Base-by-base conservation (phyloP, 768 basidiomycete genomes). In the Favolaschia claudopus region DNA sequence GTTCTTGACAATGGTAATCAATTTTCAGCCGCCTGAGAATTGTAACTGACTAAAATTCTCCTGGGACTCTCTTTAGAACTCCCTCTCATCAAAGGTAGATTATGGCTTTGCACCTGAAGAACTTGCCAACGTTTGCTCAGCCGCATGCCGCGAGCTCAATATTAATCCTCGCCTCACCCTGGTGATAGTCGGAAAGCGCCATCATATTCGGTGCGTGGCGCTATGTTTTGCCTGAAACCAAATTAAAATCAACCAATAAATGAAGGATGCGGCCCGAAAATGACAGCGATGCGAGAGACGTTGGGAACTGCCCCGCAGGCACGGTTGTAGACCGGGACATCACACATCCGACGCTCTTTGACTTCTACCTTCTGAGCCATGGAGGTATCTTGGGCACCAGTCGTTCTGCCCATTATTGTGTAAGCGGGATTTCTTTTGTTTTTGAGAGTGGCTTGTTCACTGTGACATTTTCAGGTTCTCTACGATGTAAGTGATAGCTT, bases 281-380 rank as follows among this genome's bases (percentile, higher is more conserved):
- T 12, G 48, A 55, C 1, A 61, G 65, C 5, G 82, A 88, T 10
- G 82, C 75, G 0, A 91, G 92, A 62, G 80, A 77, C 53, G 88
- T 84, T 55, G 88, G 86, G 3, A 93, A 93, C 65, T 88, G 86
- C 63, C 83, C 81, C 1, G 89, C 92, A 0, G 92, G 92, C 9
- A 89, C 90, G 1, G 89, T 93, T 12, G 82, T 92, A 19, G 92
- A 93, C 65, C 76, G 77, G 3, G 87, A 85, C 4, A 84, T 92
- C 36, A 80, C 82, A 0, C 87, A 89, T 64, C 89, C 90, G 0
- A 80, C 82, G 0, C 89, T 91, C 49, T 86, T 87, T 36, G 92
- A 93, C 64, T 93, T 85, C 71, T 92, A 89, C 65, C 77, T 93
- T 7, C 86, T 86, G 68, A 88, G 87, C 49, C 92, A 93, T 55